Percentiles rank a stretch among this genome's conserved stretches.
phyloP scores from a whole-genome alignment of 805 yeast genomes.

The Spathaspora girioi region DNA sequence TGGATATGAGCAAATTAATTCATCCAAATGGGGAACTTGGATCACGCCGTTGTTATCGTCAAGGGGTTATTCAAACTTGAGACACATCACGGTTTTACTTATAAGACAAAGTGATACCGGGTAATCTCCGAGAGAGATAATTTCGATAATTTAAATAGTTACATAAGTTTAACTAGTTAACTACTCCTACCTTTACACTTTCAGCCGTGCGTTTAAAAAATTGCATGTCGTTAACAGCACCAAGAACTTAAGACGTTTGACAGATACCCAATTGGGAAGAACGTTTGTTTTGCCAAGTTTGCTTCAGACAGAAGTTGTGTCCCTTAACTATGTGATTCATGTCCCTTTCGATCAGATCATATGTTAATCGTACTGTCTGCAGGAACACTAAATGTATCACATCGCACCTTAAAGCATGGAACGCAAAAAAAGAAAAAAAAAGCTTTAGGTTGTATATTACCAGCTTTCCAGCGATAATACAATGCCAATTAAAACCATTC shows the following conservation, averaged over 20 bases:
- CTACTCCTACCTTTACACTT: too few relatives aligned
- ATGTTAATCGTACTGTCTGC: background rate
- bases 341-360: too few relatives aligned
- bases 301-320: background rate
- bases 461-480: background rate
- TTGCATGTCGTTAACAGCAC: background rate
- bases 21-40: background rate
- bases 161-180: too few relatives aligned
- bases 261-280: background rate
- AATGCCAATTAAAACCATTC: slow-evolving; percentile 16
- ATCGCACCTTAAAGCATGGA: too few relatives aligned
- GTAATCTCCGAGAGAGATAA: too few relatives aligned
- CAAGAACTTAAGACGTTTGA: background rate
- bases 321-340: background rate
- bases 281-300: background rate
- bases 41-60: background rate
- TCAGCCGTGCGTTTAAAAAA: too few relatives aligned
- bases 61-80: too few relatives aligned
- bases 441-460: background rate
- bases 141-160: too few relatives aligned
- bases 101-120: too few relatives aligned
- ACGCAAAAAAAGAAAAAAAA: background rate
- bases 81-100: too few relatives aligned
- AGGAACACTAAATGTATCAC: background rate
- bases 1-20: background rate